These are phyloP conservation scores for Tetrahymena malaccensis DNA, from an alignment of 73 alveolate species.

Conservation along the genomic window DNA sequence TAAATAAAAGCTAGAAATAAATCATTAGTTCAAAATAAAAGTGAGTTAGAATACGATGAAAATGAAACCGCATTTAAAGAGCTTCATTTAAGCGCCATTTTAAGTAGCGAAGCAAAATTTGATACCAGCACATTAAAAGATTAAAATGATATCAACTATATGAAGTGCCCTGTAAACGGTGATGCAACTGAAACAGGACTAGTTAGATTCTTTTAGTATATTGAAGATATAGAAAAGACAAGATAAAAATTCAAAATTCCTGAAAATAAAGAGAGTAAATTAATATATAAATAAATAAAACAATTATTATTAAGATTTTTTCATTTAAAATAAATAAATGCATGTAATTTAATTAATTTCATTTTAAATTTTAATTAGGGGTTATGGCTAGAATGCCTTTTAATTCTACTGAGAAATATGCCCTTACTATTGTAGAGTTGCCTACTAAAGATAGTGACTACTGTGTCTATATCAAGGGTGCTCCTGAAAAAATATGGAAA, in stretches of 20 bases:
- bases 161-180: conserved; percentile 50
- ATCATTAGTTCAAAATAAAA: conserved; percentile 1
- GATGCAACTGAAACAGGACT: conserved; percentile 91
- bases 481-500: conserved; percentile 82
- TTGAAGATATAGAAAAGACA: conserved; percentile 42
- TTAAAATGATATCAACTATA: background rate
- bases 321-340: no score
- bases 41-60: conserved; percentile 23
- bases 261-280: conserved; percentile 36
- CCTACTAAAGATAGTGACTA: conserved; percentile 15
- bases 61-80: conserved; percentile 5
- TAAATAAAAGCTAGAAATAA: conserved; percentile 13
- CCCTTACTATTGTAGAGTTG: conserved; percentile 12
- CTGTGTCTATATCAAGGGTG: conserved; percentile 86
- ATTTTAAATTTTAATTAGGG: background rate
- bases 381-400: conserved; percentile 23
- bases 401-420: conserved; percentile 30
- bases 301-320: no score
- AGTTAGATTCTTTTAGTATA: conserved; percentile 75
- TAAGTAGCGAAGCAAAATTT: conserved; percentile 30
- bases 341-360: background rate
- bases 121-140: conserved; percentile 12
- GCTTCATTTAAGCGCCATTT: conserved; percentile 2
- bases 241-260: conserved; percentile 34
- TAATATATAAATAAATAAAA: no score